phyloP scores from a whole-genome alignment of 169 alveolate species.

The Cryptosporidium muris region DNA sequence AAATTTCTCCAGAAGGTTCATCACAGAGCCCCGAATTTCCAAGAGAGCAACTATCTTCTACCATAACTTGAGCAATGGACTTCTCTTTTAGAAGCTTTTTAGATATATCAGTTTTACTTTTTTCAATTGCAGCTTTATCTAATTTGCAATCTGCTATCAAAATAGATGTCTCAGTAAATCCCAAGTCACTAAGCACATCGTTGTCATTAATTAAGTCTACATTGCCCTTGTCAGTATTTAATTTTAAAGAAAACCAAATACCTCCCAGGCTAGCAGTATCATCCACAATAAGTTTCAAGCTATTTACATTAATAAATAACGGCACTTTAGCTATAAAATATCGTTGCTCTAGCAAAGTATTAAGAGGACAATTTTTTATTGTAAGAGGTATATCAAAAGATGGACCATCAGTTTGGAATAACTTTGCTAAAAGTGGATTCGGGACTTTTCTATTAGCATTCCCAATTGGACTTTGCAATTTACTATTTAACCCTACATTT shows the following conservation, averaged over 20 bases:
- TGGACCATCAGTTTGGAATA: not conserved
- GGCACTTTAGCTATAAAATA: slow-evolving; percentile 45
- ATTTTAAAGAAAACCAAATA: slow-evolving; percentile 20
- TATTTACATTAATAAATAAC: not conserved
- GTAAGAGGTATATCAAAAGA: slow-evolving; percentile 30
- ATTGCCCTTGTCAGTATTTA: slow-evolving; percentile 25
- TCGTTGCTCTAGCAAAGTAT: slow-evolving; percentile 47
- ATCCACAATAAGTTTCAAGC: slow-evolving; percentile 21
- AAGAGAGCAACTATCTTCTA: slow-evolving; percentile 25
- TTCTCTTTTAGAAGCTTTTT: not conserved
- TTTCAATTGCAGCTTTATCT: not conserved
- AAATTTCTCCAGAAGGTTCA: not conserved
- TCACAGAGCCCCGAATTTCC: not conserved
- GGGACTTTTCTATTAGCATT: not conserved
- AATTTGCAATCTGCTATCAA: slow-evolving; percentile 28
- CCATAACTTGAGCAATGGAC: slow-evolving; percentile 17
- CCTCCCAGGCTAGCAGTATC: slow-evolving; percentile 41
- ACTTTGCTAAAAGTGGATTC: not conserved
- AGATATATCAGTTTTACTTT: not conserved
- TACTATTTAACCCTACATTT: not conserved
- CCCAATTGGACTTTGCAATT: not conserved
- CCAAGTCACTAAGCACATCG: slow-evolving; percentile 15
- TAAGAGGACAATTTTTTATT: slow-evolving; percentile 49
- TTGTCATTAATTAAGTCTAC: slow-evolving; percentile 7
- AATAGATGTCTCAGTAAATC: slow-evolving; percentile 19